Conservation (phyloP, 768 basidiomycete genomes). For the Suillus cothurnatus region DNA sequence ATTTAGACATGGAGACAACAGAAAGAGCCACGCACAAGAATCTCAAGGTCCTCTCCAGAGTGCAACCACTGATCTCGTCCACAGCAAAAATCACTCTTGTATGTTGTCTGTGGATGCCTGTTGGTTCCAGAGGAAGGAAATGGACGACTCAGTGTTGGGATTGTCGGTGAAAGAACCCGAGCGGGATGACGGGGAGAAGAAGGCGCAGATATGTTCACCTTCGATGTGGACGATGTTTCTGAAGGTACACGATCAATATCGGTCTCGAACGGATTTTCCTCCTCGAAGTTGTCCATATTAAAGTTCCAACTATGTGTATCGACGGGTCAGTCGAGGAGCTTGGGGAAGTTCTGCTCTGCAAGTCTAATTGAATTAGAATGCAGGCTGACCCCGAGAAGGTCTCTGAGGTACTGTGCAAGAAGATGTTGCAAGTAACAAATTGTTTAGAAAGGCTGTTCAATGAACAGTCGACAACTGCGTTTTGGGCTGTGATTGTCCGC, state of each 20-base stretch:
- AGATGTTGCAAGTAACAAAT: neutral
- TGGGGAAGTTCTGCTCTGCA: neutral
- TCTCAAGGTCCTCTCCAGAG: slow-evolving; percentile 81
- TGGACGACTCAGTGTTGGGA: slow-evolving; percentile 38
- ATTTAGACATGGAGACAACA: neutral
- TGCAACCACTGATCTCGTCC: slow-evolving; percentile 74
- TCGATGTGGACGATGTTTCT: slow-evolving; percentile 39
- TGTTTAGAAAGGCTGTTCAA: neutral
- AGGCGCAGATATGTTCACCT: slow-evolving; percentile 47
- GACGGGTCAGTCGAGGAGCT: neutral
- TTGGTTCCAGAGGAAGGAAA: slow-evolving; percentile 62
- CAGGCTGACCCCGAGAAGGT: neutral
- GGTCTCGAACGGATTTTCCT: slow-evolving; percentile 68
- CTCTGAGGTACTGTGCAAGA: neutral
- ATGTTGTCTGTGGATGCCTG: slow-evolving; percentile 50
- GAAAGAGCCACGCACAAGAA: slow-evolving; percentile 53
- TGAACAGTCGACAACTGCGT: neutral
- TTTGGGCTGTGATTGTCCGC: slow-evolving; percentile 3
- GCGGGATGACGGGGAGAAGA: slow-evolving; percentile 54
- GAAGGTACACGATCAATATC: slow-evolving; percentile 38
- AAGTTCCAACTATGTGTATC: neutral
- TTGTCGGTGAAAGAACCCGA: slow-evolving; percentile 49
- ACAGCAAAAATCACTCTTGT: slow-evolving; percentile 82
- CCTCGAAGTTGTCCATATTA: slow-evolving; percentile 49
- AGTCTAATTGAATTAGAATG: neutral